Evolutionary conservation across 2,329 filamentous ascomycete species (phyloP).

Genomic region (Endothia cerciana): DNA sequence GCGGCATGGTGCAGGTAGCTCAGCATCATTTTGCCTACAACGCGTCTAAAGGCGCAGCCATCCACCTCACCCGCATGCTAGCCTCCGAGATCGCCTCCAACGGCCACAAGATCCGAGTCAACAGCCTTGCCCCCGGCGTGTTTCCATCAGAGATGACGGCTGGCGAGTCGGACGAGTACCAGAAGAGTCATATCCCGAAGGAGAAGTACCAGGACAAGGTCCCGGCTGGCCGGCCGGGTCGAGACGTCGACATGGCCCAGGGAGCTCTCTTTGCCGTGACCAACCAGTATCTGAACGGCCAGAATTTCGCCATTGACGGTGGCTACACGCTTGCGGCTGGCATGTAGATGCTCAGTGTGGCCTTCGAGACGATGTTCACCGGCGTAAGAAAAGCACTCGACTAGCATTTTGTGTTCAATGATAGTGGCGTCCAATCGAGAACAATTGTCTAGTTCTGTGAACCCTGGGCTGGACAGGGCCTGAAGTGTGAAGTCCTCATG

Average conservation of each 20-base stretch:
- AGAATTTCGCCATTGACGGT: slow-evolving; percentile 54
- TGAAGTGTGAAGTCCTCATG: too few relatives aligned
- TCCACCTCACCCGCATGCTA: slow-evolving; percentile 67
- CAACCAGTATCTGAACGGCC: slow-evolving; percentile 46
- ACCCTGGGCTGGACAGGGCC: too few relatives aligned
- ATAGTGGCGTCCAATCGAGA: too few relatives aligned
- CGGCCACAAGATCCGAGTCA: slow-evolving; percentile 67
- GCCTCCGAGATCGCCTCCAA: slow-evolving; percentile 62
- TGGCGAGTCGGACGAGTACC: slow-evolving; percentile 47
- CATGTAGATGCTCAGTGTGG: slow-evolving; percentile 31
- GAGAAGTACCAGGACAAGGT: slow-evolving; percentile 62
- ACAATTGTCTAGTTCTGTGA: too few relatives aligned
- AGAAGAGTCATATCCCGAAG: slow-evolving; percentile 63
- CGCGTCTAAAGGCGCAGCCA: slow-evolving; percentile 65
- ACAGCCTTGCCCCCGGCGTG: slow-evolving; percentile 75
- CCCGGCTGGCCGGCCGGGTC: slow-evolving; percentile 51
- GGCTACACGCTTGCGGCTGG: slow-evolving; percentile 50
- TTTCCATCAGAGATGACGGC: slow-evolving; percentile 75
- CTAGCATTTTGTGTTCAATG: too few relatives aligned
- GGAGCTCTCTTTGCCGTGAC: slow-evolving; percentile 56
- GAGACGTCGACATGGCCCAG: slow-evolving; percentile 62
- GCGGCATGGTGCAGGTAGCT: slow-evolving; percentile 63
- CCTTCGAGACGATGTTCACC: neutral
- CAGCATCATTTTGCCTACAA: slow-evolving; percentile 71
- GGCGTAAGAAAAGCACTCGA: too few relatives aligned